phyloP scores from a whole-genome alignment of 1,139 yeast genomes.

The Kodamaea derodonti region DNA sequence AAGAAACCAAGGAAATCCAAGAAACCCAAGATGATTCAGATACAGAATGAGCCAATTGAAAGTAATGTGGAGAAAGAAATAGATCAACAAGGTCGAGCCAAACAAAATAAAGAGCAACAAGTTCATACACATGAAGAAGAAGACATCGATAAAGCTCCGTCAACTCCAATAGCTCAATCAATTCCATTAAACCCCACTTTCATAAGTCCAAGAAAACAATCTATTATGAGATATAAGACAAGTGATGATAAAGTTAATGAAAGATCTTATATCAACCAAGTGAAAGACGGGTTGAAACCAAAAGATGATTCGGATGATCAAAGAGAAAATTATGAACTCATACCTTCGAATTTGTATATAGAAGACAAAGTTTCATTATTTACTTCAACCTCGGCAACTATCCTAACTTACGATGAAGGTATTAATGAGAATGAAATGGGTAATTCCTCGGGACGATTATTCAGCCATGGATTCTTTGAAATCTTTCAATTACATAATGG shows the following conservation, averaged over 20 bases:
- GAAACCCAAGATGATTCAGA: slow-evolving; percentile 1
- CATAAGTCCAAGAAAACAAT: slow-evolving; percentile 33
- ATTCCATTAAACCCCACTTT: too few species aligned
- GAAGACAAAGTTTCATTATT: slow-evolving; percentile 40
- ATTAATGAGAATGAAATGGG: slow-evolving; percentile 15
- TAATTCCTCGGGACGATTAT: slow-evolving; percentile 38
- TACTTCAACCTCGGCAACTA: slow-evolving; percentile 33
- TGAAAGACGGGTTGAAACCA: slow-evolving; percentile 25
- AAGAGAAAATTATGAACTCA: slow-evolving; percentile 4
- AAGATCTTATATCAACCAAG: slow-evolving; percentile 22
- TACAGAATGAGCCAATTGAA: too few species aligned
- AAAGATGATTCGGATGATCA: background rate
- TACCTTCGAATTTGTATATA: slow-evolving; percentile 15
- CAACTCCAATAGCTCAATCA: too few species aligned
- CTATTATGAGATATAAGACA: slow-evolving; percentile 37
- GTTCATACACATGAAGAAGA: too few species aligned
- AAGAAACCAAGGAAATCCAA: slow-evolving; percentile 11
- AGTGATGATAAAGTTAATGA: slow-evolving; percentile 25
- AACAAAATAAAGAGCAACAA: too few species aligned
- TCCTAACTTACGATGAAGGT: slow-evolving; percentile 43
- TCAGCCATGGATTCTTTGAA: slow-evolving; percentile 62
- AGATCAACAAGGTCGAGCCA: too few species aligned
- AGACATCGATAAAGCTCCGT: too few species aligned
- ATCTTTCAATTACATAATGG: slow-evolving; percentile 63
- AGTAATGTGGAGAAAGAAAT: too few species aligned